A percentile compares a stretch with the other conserved stretches of the same genome.
These are phyloP conservation scores for Cryptosporidium tyzzeri DNA, from an alignment of 169 alveolate species.

Conservation along the genomic window DNA sequence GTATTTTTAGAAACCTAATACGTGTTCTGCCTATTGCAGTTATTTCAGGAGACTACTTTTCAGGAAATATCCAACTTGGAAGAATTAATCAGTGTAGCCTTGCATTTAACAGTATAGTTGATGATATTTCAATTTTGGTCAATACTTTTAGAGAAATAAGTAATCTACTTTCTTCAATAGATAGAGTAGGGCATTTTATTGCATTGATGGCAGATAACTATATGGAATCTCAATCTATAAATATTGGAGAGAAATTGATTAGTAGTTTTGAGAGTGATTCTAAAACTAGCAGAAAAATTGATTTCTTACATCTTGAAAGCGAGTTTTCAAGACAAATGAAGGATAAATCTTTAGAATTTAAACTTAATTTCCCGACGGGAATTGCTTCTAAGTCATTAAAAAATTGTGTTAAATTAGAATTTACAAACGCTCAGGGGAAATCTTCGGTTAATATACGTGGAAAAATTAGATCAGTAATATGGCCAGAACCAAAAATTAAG, in stretches of 20 bases:
- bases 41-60: constrained; percentile 56
- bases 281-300: background rate
- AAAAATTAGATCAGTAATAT: constrained; percentile 54
- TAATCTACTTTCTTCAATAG: constrained; percentile 49
- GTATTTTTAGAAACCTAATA: constrained; percentile 54
- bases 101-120: constrained; percentile 68
- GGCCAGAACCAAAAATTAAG: constrained; percentile 32
- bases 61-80: constrained; percentile 66
- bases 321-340: background rate
- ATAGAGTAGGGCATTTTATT: constrained; percentile 75
- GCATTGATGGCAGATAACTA: constrained; percentile 16
- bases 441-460: background rate
- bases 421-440: background rate
- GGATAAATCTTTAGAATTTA: constrained; percentile 24
- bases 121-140: constrained; percentile 59
- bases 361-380: constrained; percentile 2
- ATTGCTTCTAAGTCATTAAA: constrained; percentile 2
- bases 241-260: constrained; percentile 25
- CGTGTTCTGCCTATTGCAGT: constrained; percentile 69
- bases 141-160: constrained; percentile 74
- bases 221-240: constrained; percentile 26
- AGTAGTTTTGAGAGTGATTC: background rate
- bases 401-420: background rate
- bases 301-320: constrained; percentile 4
- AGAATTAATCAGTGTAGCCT: constrained; percentile 58